A percentile compares a stretch with the other conserved stretches of the same genome.
These are phyloP conservation scores for Aspergillaceae sp. DNA, from an alignment of 2,329 filamentous ascomycete genomes.

Conservation along the genomic window DNA sequence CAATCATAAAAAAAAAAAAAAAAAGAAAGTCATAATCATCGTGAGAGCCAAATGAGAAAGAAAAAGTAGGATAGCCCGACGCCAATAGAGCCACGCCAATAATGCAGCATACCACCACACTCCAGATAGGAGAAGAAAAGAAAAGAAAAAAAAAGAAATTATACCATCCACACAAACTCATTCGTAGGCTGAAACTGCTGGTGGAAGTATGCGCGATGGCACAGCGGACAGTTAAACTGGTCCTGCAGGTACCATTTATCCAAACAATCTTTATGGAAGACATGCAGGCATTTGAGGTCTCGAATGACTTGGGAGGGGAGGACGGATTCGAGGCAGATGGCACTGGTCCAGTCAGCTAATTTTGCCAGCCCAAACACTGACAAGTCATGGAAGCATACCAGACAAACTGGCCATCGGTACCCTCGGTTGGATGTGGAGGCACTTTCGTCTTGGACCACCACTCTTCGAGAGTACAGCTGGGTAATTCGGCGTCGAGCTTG, in stretches of 20 bases:
- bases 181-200: conserved; percentile 20
- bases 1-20: background rate
- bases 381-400: conserved; percentile 18
- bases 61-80: background rate
- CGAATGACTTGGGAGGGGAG: conserved; percentile 27
- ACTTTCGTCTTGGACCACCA: conserved; percentile 30
- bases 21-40: background rate
- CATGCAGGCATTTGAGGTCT: conserved; percentile 31
- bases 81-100: background rate
- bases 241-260: conserved; percentile 33
- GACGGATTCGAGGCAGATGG: conserved; percentile 32
- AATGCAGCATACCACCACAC: background rate
- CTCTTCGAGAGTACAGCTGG: conserved; percentile 27
- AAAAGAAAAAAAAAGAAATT: background rate
- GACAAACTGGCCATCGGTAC: conserved; percentile 27
- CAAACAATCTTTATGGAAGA: conserved; percentile 33
- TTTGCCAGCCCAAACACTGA: background rate
- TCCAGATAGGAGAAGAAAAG: background rate
- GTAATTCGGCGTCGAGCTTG: conserved; percentile 28
- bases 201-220: conserved; percentile 28
- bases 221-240: conserved; percentile 33
- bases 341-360: conserved; percentile 13
- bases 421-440: conserved; percentile 24
- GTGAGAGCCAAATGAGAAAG: background rate
- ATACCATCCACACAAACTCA: conserved; percentile 32